Percentiles rank a stretch among this genome's conserved stretches.
phyloP scores from a whole-genome alignment of 192 early-diverging fungal genomes.

The Mortierella alpina region DNA sequence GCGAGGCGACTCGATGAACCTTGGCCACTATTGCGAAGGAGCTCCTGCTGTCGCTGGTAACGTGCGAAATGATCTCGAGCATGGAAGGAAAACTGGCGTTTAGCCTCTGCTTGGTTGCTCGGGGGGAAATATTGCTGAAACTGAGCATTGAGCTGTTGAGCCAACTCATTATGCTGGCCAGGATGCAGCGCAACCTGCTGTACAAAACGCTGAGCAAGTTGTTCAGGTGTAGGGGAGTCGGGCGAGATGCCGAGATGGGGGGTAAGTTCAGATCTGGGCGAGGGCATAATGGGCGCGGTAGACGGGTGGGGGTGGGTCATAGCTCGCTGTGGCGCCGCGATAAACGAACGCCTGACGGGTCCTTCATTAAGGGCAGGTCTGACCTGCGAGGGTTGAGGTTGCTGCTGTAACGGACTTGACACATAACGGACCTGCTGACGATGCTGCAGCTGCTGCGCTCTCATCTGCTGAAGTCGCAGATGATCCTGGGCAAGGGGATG shows the following conservation, averaged over 20 bases:
- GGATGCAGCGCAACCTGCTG: slow-evolving; percentile 46
- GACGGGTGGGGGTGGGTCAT: slow-evolving; percentile 27
- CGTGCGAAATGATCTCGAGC: slow-evolving; percentile 40
- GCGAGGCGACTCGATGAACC: slow-evolving; percentile 1
- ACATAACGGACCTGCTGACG: not conserved
- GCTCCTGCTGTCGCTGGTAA: slow-evolving; percentile 42
- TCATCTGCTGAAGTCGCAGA: not conserved
- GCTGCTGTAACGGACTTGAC: not conserved
- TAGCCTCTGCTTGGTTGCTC: slow-evolving; percentile 42
- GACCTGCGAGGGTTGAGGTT: not conserved
- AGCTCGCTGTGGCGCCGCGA: slow-evolving; percentile 20
- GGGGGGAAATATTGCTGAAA: slow-evolving; percentile 48
- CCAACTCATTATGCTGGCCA: slow-evolving; percentile 47
- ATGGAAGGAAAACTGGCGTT: slow-evolving; percentile 43
- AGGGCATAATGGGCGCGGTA: slow-evolving; percentile 17
- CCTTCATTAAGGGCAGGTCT: not conserved
- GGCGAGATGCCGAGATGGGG: slow-evolving; percentile 37
- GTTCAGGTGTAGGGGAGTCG: slow-evolving; percentile 47
- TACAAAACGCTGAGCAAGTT: slow-evolving; percentile 47
- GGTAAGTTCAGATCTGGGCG: not conserved
- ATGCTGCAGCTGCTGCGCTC: not conserved
- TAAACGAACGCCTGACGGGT: not conserved
- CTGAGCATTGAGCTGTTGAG: slow-evolving; percentile 38
- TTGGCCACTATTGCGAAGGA: slow-evolving; percentile 17
- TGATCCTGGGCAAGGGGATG: not conserved